Conservation (phyloP, 805 yeast species). For the Lachancea thermotolerans region DNA sequence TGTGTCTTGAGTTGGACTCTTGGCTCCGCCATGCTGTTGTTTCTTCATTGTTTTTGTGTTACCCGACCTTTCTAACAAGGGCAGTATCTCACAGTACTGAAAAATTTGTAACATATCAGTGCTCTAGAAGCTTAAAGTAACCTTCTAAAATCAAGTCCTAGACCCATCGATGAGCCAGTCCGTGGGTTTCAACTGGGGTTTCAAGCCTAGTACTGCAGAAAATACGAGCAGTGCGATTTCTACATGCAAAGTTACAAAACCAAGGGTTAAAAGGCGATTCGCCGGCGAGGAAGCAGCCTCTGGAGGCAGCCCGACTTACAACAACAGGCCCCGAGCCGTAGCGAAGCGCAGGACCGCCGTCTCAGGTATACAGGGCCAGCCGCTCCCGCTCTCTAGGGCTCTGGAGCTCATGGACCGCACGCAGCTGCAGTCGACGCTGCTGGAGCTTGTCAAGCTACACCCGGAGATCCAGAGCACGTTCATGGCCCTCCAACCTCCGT, state of each 20-base stretch:
- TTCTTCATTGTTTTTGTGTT: neutral
- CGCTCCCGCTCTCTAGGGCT: conserved; percentile 28
- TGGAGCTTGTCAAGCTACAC: conserved; percentile 20
- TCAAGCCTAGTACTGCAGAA: conserved; percentile 8
- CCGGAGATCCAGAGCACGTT: conserved; percentile 23
- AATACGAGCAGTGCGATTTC: neutral
- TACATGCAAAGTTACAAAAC: conserved; percentile 7
- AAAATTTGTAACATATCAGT: neutral
- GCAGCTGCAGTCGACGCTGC: conserved; percentile 19
- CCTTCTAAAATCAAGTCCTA: neutral
- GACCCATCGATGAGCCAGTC: conserved; percentile 7
- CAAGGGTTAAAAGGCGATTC: conserved; percentile 13
- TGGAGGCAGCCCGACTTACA: conserved; percentile 1
- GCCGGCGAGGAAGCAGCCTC: conserved; percentile 5
- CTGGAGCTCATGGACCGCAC: conserved; percentile 29
- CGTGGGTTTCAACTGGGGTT: conserved; percentile 19
- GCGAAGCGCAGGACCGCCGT: conserved; percentile 5
- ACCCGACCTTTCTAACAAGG: neutral
- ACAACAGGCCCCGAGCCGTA: conserved; percentile 1
- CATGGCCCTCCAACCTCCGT: conserved; percentile 10
- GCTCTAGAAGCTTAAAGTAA: no score
- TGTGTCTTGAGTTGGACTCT: no score
- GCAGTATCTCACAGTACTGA: neutral
- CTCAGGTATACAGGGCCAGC: conserved; percentile 23
- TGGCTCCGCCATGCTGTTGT: neutral